These are phyloP conservation scores for Primulina huaijiensis DNA, from an alignment of 257 asterid genomes.

Conservation along the genomic window DNA sequence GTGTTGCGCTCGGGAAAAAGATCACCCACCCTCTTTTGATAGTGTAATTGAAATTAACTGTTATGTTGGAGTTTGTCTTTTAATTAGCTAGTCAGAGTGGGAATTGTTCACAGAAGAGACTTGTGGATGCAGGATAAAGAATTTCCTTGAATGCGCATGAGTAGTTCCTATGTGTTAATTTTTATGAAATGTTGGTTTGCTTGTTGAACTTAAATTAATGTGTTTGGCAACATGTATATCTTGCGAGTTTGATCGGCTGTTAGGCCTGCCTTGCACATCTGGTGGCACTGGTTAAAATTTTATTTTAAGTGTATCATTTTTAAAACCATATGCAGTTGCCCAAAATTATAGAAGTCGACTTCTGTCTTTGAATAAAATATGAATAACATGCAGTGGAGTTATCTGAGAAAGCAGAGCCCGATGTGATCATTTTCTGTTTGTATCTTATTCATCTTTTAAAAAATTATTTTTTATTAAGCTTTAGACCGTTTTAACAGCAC, in stretches of 20 bases:
- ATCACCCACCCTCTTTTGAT: background rate
- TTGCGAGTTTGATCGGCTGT: too few species aligned
- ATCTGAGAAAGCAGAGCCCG: too few species aligned
- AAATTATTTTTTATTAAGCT: background rate
- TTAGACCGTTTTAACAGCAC: background rate
- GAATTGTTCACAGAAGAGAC: conserved; percentile 4
- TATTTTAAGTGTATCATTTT: background rate
- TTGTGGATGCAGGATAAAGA: conserved; percentile 1
- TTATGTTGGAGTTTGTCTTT: background rate
- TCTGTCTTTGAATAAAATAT: too few species aligned
- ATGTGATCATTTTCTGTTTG: too few species aligned
- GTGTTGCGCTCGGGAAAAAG: conserved; percentile 10
- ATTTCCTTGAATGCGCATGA: conserved; percentile 7
- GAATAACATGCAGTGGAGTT: background rate
- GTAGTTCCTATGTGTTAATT: background rate
- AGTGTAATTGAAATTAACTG: background rate
- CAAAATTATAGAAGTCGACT: background rate
- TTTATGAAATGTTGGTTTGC: background rate
- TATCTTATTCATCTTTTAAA: too few species aligned
- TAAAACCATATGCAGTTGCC: background rate
- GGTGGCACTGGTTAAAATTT: background rate
- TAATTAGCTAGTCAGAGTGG: background rate
- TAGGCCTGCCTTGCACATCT: background rate
- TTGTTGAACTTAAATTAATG: too few species aligned
- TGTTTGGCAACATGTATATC: too few species aligned